Percentiles rank a stretch among this genome's conserved stretches.
Evolutionary conservation across 345 rosid species (phyloP).

Genomic region (Schrenkiella parvula): DNA sequence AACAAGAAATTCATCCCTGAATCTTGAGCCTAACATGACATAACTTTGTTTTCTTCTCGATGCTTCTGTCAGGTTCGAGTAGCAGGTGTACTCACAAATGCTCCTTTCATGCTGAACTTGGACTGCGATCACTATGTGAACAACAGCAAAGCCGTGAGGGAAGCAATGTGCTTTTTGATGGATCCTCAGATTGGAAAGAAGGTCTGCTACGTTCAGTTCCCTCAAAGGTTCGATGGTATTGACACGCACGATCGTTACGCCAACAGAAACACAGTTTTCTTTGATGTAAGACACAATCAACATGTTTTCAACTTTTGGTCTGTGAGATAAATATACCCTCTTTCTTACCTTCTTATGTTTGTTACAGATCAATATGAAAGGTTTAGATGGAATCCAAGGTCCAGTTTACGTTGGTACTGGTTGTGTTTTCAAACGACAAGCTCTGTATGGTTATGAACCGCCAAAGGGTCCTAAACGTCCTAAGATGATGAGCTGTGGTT

Average conservation of each 20-base stretch:
- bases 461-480: constrained; percentile 91
- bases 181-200: constrained; percentile 80
- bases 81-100: constrained; percentile 83
- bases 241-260: constrained; percentile 84
- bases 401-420: constrained; percentile 98
- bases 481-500: constrained; percentile 91
- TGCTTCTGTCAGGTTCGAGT: constrained; percentile 63
- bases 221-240: constrained; percentile 90
- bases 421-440: constrained; percentile 89
- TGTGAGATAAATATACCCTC: background rate
- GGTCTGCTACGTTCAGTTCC: constrained; percentile 91
- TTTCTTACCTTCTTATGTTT: constrained; percentile 11
- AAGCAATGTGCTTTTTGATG: constrained; percentile 96
- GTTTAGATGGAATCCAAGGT: constrained; percentile 87
- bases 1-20: background rate
- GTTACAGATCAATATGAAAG: constrained; percentile 74
- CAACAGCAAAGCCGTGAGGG: constrained; percentile 83
- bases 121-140: constrained; percentile 89
- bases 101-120: constrained; percentile 87
- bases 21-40: background rate
- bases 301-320: background rate
- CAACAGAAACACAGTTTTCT: constrained; percentile 87
- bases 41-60: background rate
- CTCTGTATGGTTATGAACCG: constrained; percentile 93
- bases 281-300: constrained; percentile 54